phyloP scores from a whole-genome alignment of 2,329 filamentous ascomycete species.

The Alternaria solani region DNA sequence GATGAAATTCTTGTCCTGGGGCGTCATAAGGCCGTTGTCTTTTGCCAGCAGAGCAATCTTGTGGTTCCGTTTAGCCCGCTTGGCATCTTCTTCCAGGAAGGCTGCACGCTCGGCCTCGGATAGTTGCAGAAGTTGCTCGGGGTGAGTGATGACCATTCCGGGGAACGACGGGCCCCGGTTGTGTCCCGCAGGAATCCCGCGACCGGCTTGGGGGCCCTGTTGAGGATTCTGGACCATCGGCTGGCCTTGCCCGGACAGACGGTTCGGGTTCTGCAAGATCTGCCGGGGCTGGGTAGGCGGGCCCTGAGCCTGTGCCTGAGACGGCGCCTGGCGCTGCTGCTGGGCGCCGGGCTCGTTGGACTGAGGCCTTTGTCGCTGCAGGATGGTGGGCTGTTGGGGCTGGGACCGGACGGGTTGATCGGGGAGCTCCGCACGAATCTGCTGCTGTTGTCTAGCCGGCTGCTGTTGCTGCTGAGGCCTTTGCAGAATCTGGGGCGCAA shows the following conservation, averaged over 20 bases:
- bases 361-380: slow-evolving; percentile 46
- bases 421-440: slow-evolving; percentile 56
- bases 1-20: slow-evolving; percentile 99
- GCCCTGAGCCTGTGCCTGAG: slow-evolving; percentile 52
- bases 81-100: slow-evolving; percentile 89
- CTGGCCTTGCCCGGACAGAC: slow-evolving; percentile 59
- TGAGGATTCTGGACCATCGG: slow-evolving; percentile 44
- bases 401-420: slow-evolving; percentile 42
- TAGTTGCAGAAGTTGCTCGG: slow-evolving; percentile 77
- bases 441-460: slow-evolving; percentile 46
- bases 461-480: slow-evolving; percentile 54
- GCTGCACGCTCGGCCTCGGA: slow-evolving; percentile 84
- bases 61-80: slow-evolving; percentile 95
- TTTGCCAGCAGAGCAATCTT: slow-evolving; percentile 94
- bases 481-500: slow-evolving; percentile 59
- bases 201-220: slow-evolving; percentile 38
- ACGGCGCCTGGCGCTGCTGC: slow-evolving; percentile 36
- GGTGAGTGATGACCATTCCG: slow-evolving; percentile 67
- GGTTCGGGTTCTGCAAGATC: slow-evolving; percentile 80
- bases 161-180: slow-evolving; percentile 59
- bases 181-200: slow-evolving; percentile 47
- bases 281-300: slow-evolving; percentile 67
- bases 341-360: slow-evolving; percentile 31
- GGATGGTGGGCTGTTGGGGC: slow-evolving; percentile 44
- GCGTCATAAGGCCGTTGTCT: slow-evolving; percentile 97